These are phyloP conservation scores for Rheum nobile DNA, from an alignment of 148 eudicot genomes.

Conservation along the genomic window DNA sequence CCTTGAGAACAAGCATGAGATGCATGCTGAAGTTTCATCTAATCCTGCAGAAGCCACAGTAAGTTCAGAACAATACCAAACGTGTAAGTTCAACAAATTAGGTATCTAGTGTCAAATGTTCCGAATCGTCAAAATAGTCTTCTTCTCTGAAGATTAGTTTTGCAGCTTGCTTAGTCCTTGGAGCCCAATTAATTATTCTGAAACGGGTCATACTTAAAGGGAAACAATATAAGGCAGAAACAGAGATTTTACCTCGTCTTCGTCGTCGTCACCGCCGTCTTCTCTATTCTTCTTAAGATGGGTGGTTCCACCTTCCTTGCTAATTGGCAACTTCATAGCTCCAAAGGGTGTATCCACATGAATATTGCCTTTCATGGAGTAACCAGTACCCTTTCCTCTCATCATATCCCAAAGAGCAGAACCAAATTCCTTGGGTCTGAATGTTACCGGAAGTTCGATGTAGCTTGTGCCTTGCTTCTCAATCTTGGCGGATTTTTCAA, in stretches of 20 bases:
- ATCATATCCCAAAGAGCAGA: slow-evolving; percentile 96
- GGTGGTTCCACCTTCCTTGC: slow-evolving; percentile 83
- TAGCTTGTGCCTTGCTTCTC: slow-evolving; percentile 45
- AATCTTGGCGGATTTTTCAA: slow-evolving; percentile 45
- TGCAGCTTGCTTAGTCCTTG: no score
- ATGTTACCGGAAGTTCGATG: slow-evolving; percentile 66
- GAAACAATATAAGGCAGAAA: background rate
- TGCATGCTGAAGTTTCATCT: background rate
- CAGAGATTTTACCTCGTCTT: slow-evolving; percentile 43
- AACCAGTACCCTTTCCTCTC: slow-evolving; percentile 83
- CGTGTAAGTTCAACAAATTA: background rate
- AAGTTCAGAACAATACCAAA: background rate
- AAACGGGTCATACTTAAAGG: background rate
- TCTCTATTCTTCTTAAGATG: slow-evolving; percentile 65
- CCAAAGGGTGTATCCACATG: slow-evolving; percentile 89
- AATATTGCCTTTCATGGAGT: slow-evolving; percentile 77
- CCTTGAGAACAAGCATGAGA: background rate
- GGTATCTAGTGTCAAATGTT: background rate
- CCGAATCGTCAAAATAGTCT: no score
- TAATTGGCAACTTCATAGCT: slow-evolving; percentile 75
- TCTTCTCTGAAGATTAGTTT: no score
- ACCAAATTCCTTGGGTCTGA: slow-evolving; percentile 89
- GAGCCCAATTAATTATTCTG: no score
- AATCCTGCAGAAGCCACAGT: background rate
- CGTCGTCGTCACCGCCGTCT: slow-evolving; percentile 56